phyloP scores from a whole-genome alignment of 805 yeast genomes.

The Suhomyces sp. region DNA sequence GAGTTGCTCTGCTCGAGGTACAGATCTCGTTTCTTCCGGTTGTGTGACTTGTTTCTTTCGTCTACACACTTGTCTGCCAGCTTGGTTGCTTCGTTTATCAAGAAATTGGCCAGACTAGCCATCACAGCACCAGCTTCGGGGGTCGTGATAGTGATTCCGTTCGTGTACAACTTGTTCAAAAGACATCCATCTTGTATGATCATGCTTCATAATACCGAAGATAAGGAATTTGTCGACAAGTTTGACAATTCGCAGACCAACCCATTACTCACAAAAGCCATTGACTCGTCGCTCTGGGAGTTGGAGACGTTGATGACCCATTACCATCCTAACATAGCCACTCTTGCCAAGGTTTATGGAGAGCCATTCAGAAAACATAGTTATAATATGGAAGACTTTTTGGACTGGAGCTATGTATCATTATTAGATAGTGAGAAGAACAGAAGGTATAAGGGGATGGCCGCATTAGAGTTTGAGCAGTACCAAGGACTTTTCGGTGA shows the following conservation, averaged over 20 bases:
- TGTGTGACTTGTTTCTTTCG: conserved; percentile 79
- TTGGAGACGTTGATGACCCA: conserved; percentile 74
- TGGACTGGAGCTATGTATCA: conserved; percentile 82
- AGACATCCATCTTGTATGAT: conserved; percentile 94
- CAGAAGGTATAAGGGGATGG: conserved; percentile 65
- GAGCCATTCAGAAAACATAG: conserved; percentile 88
- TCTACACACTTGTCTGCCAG: conserved; percentile 85
- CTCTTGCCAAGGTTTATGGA: conserved; percentile 80
- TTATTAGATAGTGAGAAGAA: conserved; percentile 60
- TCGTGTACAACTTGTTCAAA: conserved; percentile 81
- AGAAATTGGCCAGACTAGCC: conserved; percentile 71
- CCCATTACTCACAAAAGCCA: conserved; percentile 77
- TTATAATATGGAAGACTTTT: conserved; percentile 89
- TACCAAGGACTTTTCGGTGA: conserved; percentile 37
- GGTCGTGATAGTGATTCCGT: conserved; percentile 83
- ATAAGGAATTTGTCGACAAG: conserved; percentile 51
- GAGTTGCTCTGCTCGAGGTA: conserved; percentile 72
- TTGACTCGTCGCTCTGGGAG: conserved; percentile 91
- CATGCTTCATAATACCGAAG: conserved; percentile 60
- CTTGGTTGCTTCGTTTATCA: conserved; percentile 85
- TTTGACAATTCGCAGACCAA: conserved; percentile 61
- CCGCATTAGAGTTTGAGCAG: conserved; percentile 73
- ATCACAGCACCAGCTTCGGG: conserved; percentile 85
- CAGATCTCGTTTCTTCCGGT: conserved; percentile 82
- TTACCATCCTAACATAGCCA: conserved; percentile 93